phyloP scores from a whole-genome alignment of 139 green algal genomes.

The Dunaliella primolecta region DNA sequence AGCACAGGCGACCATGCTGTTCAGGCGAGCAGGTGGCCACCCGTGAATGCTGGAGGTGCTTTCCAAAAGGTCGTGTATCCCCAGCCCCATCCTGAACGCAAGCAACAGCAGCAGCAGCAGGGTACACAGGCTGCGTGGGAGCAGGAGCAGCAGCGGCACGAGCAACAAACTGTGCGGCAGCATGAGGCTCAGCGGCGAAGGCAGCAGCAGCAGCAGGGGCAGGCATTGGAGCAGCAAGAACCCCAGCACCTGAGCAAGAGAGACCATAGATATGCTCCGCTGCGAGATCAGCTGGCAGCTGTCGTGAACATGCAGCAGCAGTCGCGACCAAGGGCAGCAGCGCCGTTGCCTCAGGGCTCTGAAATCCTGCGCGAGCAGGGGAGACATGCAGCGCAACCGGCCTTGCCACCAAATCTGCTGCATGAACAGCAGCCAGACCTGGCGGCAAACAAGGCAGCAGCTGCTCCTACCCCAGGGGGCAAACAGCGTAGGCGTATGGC shows the following conservation, averaged over 20 bases:
- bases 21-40: no score
- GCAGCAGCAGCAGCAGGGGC: no score
- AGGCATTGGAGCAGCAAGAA: no score
- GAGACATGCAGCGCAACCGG: neutral
- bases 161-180: neutral
- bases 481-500: neutral
- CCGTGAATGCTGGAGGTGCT: neutral
- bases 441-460: neutral
- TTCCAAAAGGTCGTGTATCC: neutral
- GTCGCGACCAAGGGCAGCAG: no score
- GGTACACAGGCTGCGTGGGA: neutral
- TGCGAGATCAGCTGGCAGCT: no score
- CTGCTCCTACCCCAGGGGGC: neutral
- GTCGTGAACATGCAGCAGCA: neutral
- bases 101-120: constrained; percentile 6
- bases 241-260: no score
- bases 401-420: neutral
- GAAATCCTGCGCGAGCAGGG: no score
- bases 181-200: no score
- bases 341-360: no score
- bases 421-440: neutral
- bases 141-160: neutral
- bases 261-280: no score
- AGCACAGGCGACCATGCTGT: no score
- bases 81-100: neutral